These are phyloP conservation scores for Thinopyrum elongatum DNA, from an alignment of 176 grass and related monocot genomes.

Conservation along the genomic window DNA sequence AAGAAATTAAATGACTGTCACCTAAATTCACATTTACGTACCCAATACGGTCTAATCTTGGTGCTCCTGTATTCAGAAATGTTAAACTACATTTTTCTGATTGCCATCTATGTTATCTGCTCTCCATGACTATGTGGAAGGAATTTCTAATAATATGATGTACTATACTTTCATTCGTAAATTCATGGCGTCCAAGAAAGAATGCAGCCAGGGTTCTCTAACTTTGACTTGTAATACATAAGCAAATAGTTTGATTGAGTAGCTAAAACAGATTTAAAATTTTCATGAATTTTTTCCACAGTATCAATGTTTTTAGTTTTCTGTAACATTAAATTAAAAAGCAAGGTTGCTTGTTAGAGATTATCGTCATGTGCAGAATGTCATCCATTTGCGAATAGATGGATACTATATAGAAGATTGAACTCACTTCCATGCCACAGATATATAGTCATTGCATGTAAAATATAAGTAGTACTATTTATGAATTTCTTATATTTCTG, in stretches of 20 bases:
- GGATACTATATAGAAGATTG: background rate
- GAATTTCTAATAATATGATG: background rate
- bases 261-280: background rate
- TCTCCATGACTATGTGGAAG: background rate
- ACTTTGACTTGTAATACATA: background rate
- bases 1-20: background rate
- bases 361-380: background rate
- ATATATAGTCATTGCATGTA: background rate
- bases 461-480: background rate
- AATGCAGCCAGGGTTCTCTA: background rate
- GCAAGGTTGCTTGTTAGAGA: background rate
- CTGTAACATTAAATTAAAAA: background rate
- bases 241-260: background rate
- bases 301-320: background rate
- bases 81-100: background rate
- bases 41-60: background rate
- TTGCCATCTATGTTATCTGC: background rate
- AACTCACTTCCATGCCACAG: background rate
- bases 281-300: background rate
- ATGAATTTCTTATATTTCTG: background rate
- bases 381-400: background rate
- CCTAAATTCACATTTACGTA: background rate
- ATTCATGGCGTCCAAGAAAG: background rate
- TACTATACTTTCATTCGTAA: background rate
- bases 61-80: background rate